Conservation (phyloP, 202 grass and related monocot genomes). For the Setaria italica region DNA sequence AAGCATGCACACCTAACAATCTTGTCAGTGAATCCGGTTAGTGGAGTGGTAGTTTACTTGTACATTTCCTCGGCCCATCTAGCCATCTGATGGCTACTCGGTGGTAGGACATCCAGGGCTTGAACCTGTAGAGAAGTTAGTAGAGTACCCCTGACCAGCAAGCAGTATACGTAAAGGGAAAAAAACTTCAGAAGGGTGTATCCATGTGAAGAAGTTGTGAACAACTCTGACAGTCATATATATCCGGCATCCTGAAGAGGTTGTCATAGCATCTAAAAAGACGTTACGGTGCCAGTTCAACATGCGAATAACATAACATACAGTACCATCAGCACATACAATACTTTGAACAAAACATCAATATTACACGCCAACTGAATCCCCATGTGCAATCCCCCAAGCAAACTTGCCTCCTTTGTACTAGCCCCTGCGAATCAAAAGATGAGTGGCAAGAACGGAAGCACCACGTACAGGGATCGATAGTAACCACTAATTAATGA, state of each 20-base stretch:
- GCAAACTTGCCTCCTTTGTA: no score
- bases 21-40: neutral
- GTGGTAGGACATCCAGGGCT: no score
- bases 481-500: no score
- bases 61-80: neutral
- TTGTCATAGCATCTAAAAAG: neutral
- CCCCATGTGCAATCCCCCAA: no score
- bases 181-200: neutral
- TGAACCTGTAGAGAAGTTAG: neutral
- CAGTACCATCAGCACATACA: no score
- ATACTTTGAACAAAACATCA: no score
- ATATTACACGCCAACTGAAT: no score
- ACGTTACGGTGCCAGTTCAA: no score
- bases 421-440: no score
- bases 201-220: no score
- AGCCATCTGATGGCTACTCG: neutral
- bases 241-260: neutral
- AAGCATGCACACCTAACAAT: neutral
- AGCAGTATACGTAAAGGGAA: neutral
- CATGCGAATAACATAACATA: neutral
- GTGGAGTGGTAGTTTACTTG: neutral
- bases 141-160: neutral
- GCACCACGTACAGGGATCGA: no score
- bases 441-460: no score
- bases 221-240: neutral